Base-by-base conservation (phyloP, 2,329 filamentous ascomycete genomes). In the Cercospora zeina region DNA sequence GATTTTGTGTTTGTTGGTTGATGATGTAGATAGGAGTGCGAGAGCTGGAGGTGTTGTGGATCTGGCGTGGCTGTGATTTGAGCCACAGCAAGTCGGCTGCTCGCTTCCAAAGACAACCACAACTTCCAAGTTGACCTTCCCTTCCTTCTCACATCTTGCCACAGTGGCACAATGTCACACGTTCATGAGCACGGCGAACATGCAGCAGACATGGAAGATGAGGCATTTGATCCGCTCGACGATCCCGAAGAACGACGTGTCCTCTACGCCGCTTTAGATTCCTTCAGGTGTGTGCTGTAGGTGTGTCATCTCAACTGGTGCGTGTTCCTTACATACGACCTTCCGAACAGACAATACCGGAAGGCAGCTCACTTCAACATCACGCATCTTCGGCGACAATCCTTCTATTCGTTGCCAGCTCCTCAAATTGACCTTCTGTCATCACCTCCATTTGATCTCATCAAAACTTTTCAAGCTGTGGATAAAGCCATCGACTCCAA, bases 401-500 rank as follows among this genome's bases (percentile, higher is more conserved):
- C 91, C 13, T 97, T 99, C 77, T 99, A 97, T 75, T 90, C 92
- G 8, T 82, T 99, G 5, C 91, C 93, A 1, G 86, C 88, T 62
- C 80, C 83, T 1, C 93, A 99, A 74, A 95, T 91, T 87, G 85
- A 89, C 71, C 83, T 96, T 72, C 84, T 99, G 0, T 87, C 91
- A 0, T 83, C 83, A 4, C 87, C 90, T 0, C 93, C 93, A 0
- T 96, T 97, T 79, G 89, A 87, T 62, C 87, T 95, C 58, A 83
- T 96, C 6, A 86, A 92, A 36, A 91, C 87, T 0, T 84, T 99
- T 36, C 85, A 89, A 67, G 84, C 83, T 54, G 85, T 96, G 11
- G 96, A 99, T 72, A 86, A 89, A 60, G 91, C 93, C 49, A 96
- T 99, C 65, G 93, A 96, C 69, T 79, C 82, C 62, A 99, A 99